Conservation (phyloP, 2,329 filamentous ascomycete species). For the Hymenoscyphus infarciens region DNA sequence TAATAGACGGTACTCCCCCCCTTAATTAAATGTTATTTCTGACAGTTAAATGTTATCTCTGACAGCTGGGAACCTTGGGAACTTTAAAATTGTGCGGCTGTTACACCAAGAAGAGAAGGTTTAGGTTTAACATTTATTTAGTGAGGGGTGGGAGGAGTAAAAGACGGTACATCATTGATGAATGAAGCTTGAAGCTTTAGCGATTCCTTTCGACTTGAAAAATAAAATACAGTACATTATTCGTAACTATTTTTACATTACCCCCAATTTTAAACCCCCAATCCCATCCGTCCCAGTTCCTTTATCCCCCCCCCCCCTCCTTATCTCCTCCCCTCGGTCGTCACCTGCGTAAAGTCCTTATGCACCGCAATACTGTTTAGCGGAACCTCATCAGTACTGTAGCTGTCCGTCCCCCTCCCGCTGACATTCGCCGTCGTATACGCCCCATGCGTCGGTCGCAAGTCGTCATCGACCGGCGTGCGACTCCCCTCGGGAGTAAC, state of each 20-base stretch:
- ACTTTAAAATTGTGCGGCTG: too few relatives aligned
- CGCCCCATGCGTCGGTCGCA: not conserved
- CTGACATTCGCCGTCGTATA: not conserved
- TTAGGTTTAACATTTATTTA: too few relatives aligned
- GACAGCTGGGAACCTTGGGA: too few relatives aligned
- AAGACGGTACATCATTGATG: not conserved
- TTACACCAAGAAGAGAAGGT: too few relatives aligned
- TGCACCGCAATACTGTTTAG: not conserved
- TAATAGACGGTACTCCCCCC: not conserved
- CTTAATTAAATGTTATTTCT: too few relatives aligned
- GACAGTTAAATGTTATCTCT: too few relatives aligned
- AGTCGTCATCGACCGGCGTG: not conserved
- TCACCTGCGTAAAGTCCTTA: constrained; percentile 4
- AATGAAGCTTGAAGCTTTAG: not conserved
- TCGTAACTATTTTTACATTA: not conserved
- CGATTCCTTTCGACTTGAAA: not conserved
- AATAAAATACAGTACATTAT: not conserved
- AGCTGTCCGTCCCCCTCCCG: not conserved
- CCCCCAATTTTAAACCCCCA: not conserved
- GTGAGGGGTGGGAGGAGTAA: too few relatives aligned
- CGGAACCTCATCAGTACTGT: not conserved
- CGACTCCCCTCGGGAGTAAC: not conserved
- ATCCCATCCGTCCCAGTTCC: not conserved
- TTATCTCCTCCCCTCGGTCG: not conserved
- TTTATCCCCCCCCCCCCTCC: too few relatives aligned